Evolutionary conservation across 257 asterid genomes (phyloP).

Genomic region (Solanum bukasovii): DNA sequence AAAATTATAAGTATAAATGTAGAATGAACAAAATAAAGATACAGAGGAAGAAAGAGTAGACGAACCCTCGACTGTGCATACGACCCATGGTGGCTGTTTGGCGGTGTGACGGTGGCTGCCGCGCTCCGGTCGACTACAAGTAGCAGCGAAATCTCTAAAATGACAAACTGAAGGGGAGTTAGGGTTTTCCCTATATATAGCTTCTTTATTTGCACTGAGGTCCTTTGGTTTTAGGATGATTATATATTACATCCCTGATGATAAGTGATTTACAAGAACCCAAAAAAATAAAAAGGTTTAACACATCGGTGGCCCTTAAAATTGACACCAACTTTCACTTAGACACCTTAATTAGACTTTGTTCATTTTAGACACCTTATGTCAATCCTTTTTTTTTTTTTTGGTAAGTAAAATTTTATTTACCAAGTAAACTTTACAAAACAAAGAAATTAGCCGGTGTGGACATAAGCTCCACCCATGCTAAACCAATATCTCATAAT

Average conservation of each 20-base stretch:
- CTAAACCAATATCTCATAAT: no score
- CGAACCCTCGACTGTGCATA: conserved; percentile 88
- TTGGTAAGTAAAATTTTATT: no score
- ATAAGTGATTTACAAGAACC: not conserved
- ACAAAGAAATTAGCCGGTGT: no score
- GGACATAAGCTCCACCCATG: no score
- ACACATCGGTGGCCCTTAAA: no score
- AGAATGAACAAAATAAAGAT: not conserved
- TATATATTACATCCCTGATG: not conserved
- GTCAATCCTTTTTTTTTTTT: no score
- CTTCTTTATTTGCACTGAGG: not conserved
- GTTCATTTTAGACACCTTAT: no score
- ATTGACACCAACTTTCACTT: no score
- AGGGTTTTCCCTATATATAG: not conserved
- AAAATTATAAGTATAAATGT: not conserved
- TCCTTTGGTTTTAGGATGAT: not conserved
- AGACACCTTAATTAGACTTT: no score
- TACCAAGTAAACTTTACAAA: no score
- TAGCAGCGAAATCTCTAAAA: not conserved
- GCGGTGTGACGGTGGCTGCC: not conserved
- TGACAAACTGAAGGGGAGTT: not conserved
- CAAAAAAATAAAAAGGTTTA: no score
- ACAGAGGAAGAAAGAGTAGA: not conserved
- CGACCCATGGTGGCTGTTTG: conserved; percentile 42
- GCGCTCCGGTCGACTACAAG: not conserved